These are phyloP conservation scores for Pisolithus marmoratus DNA, from an alignment of 768 basidiomycete genomes.

Conservation along the genomic window DNA sequence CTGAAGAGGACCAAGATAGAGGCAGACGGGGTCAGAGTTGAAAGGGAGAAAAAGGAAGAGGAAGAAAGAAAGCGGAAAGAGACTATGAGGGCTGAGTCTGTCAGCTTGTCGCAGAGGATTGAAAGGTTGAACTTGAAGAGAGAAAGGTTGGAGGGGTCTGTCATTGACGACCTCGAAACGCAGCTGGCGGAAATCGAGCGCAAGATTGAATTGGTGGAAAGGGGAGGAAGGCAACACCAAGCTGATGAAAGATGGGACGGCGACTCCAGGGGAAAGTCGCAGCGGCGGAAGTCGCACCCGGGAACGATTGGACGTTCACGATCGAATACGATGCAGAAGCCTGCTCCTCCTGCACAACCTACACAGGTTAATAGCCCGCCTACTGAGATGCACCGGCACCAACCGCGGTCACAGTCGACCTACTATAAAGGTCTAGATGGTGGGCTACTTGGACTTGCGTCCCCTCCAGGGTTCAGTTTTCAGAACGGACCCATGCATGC, in stretches of 20 bases:
- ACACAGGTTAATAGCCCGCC: slow-evolving; percentile 17
- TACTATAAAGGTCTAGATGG: slow-evolving; percentile 17
- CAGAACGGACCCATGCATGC: slow-evolving; percentile 8
- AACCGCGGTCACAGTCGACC: slow-evolving; percentile 19
- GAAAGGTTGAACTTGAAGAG: slow-evolving; percentile 62
- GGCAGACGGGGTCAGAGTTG: slow-evolving; percentile 40
- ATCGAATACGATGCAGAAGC: slow-evolving; percentile 5
- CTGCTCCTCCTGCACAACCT: slow-evolving; percentile 9
- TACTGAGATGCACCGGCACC: slow-evolving; percentile 21
- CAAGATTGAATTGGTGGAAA: slow-evolving; percentile 46
- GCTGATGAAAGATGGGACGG: slow-evolving; percentile 13
- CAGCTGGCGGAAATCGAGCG: slow-evolving; percentile 53
- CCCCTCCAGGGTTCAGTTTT: slow-evolving; percentile 13
- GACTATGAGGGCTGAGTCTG: slow-evolving; percentile 51
- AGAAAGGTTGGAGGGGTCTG: slow-evolving; percentile 56
- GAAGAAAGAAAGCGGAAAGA: slow-evolving; percentile 51
- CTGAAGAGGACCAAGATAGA: slow-evolving; percentile 36
- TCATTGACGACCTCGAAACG: slow-evolving; percentile 63
- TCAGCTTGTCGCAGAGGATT: slow-evolving; percentile 49
- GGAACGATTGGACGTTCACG: slow-evolving; percentile 22
- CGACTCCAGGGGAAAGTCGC: slow-evolving; percentile 10
- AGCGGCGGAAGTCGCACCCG: slow-evolving; percentile 24
- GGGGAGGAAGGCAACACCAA: slow-evolving; percentile 16
- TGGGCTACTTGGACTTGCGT: slow-evolving; percentile 7
- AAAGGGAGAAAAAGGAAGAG: slow-evolving; percentile 44